Evolutionary conservation across 2,329 filamentous ascomycete genomes (phyloP).

Genomic region (Epichloe festucae): DNA sequence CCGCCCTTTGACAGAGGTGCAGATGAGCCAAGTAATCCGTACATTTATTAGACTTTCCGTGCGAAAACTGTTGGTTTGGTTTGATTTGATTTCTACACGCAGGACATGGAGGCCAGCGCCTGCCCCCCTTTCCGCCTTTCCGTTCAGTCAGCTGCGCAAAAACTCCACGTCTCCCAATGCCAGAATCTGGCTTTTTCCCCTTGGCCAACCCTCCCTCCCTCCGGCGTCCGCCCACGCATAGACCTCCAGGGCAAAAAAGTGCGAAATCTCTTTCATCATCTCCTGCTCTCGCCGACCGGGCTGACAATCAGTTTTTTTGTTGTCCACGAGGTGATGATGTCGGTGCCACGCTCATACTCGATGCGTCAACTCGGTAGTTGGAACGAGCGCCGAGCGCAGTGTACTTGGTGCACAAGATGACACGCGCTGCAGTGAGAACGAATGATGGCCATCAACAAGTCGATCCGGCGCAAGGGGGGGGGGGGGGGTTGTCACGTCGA

Average conservation of each 20-base stretch:
- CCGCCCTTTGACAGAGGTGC: too few relatives aligned
- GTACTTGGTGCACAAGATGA: too few relatives aligned
- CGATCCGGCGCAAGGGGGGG: too few relatives aligned
- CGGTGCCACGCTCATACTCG: slow-evolving; percentile 42
- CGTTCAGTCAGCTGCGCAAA: neutral
- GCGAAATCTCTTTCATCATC: slow-evolving; percentile 29
- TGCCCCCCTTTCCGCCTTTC: too few relatives aligned
- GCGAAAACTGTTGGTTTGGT: too few relatives aligned
- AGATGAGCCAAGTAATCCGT: too few relatives aligned
- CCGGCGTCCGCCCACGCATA: slow-evolving; percentile 38
- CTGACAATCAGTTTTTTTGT: slow-evolving; percentile 29
- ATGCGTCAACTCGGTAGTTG: slow-evolving; percentile 39
- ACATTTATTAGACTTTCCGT: too few relatives aligned
- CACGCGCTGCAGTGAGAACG: neutral
- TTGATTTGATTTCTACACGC: too few relatives aligned
- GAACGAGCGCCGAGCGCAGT: slow-evolving; percentile 20
- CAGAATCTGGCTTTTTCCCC: slow-evolving; percentile 34
- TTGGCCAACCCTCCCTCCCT: slow-evolving; percentile 30
- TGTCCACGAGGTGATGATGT: slow-evolving; percentile 32
- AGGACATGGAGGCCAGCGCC: too few relatives aligned
- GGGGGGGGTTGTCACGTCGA: too few relatives aligned
- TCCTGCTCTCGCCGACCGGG: slow-evolving; percentile 21
- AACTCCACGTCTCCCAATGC: slow-evolving; percentile 49
- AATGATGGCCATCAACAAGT: neutral
- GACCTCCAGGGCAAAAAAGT: slow-evolving; percentile 41